Evolutionary conservation across 2,329 filamentous ascomycete genomes (phyloP), one percentile per base, ranked within the genome.

Genomic region (Penicillium nordicum): DNA sequence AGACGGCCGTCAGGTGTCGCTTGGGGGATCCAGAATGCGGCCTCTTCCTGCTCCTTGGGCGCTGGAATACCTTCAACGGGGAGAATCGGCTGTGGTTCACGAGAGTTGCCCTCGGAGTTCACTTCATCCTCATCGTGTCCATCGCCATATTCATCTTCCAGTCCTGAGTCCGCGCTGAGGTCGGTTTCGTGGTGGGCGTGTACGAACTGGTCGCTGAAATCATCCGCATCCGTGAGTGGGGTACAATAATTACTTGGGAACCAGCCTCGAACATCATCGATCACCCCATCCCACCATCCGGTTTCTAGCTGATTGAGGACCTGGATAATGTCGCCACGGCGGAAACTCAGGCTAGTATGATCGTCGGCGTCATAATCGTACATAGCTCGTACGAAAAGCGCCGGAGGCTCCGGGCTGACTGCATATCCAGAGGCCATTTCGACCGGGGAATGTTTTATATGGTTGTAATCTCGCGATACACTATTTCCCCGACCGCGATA

Each of bases 321-420:
- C 78, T 97, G 93, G 68, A 99, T 99, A 65, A 97, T 87, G 77
- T 99, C 94, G 69, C 94, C 94, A 74, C 96, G 89, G 68, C 91
- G 90, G 76, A 99, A 99, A 77, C 92, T 97, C 72, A 99, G 79
- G 78, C 92, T 97, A 46, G 93, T 97, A 68, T 91, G 87, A 76
- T 99, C 94, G 78, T 99, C 93, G 69, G 94, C 91, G 71, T 97
- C 91, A 79, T 97, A 99, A 79, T 97, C 91, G 81, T 97, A 99
- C 62, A 97, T 84, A 45, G 94, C 94, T 70, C 92, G 89, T 69
- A 99, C 94, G 72, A 94, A 97, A 80, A 97, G 71, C 46, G 80
- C 77, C 29, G 82, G 78, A 46, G 74, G 73, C 55, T 78, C 80
- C 18, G 70, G 68, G 57, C 68, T 72, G 54, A 69, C 66, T 37